phyloP scores from a whole-genome alignment of 768 basidiomycete genomes.

The Chalciporus sphaerocephalus region DNA sequence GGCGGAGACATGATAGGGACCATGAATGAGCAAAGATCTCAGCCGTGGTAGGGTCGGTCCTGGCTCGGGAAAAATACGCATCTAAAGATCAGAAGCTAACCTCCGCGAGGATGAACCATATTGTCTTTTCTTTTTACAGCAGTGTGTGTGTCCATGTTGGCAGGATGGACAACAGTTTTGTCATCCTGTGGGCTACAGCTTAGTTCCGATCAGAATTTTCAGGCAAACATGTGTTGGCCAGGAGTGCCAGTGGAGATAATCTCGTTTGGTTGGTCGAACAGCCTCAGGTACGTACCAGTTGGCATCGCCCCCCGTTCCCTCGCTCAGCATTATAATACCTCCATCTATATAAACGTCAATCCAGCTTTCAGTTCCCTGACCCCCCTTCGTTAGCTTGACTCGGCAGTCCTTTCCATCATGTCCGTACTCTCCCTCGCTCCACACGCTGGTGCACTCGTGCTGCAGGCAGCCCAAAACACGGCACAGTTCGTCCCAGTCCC shows the following conservation, averaged over 20 bases:
- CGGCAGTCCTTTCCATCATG: constrained; percentile 5
- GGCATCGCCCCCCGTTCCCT: not conserved
- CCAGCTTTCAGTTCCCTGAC: not conserved
- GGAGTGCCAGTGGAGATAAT: not conserved
- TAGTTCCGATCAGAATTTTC: not conserved
- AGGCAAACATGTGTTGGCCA: not conserved
- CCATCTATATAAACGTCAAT: not conserved
- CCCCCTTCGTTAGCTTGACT: not conserved
- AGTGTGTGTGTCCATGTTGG: not conserved
- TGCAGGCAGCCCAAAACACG: constrained; percentile 38
- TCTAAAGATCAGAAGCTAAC: not conserved
- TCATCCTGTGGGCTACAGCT: constrained; percentile 29
- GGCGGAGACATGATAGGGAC: constrained; percentile 61
- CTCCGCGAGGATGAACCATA: too few relatives aligned
- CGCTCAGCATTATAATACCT: not conserved
- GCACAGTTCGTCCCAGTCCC: constrained; percentile 48
- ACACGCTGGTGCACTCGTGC: constrained; percentile 8
- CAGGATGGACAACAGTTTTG: too few relatives aligned
- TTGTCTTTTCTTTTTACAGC: too few relatives aligned
- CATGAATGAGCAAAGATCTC: constrained; percentile 56
- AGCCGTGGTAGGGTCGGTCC: constrained; percentile 51
- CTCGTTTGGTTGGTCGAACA: not conserved
- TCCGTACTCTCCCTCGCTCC: constrained; percentile 11
- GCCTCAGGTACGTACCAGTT: not conserved
- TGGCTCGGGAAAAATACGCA: constrained; percentile 40